Base-by-base conservation (phyloP, 768 basidiomycete genomes). In the Fibroporia radiculosa region DNA sequence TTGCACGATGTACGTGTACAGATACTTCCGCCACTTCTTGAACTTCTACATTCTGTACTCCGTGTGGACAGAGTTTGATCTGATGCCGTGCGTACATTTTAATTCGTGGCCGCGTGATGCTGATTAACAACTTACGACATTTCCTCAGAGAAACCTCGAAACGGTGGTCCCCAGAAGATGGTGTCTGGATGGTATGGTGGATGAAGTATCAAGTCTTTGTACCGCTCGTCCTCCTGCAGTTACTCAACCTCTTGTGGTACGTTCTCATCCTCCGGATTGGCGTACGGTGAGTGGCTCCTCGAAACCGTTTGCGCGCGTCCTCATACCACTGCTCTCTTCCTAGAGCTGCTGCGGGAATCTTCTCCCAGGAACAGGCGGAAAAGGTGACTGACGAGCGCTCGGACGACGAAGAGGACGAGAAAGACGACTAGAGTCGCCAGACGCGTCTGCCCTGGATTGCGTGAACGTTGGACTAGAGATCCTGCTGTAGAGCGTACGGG, bases 241-340 rank as follows among this genome's bases (percentile, higher is more conserved):
- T 77, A 31, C 71, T 99, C 55, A 97, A 97, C 59, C 48, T 95
- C 20, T 96, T 96, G 71, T 97, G 93, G 93, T 95, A 88, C 62
- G 80, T 71, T 65, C 70, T 92, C 22, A 92, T 97, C 61, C 63
- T 75, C 60, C 80, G 90, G 43, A 84, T 95, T 41, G 69, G 84
- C 13, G 62, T 73, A 39, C 74, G 85, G 89, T 91, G 50, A n/a
- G n/a, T n/a, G n/a, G n/a, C n/a, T n/a, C n/a, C n/a, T n/a, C n/a
- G n/a, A n/a, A n/a, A n/a, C n/a, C n/a, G n/a, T n/a, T n/a, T n/a
- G n/a, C n/a, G n/a, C n/a, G n/a, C n/a, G n/a, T n/a, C n/a, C n/a
- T n/a, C n/a, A n/a, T n/a, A n/a, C n/a, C n/a, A n/a, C n/a, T n/a
- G n/a, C n/a, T n/a, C n/a, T n/a, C n/a, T n/a, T n/a, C n/a, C n/a